phyloP scores from a whole-genome alignment of 192 early-diverging fungal genomes.

The Gigaspora rosea region DNA sequence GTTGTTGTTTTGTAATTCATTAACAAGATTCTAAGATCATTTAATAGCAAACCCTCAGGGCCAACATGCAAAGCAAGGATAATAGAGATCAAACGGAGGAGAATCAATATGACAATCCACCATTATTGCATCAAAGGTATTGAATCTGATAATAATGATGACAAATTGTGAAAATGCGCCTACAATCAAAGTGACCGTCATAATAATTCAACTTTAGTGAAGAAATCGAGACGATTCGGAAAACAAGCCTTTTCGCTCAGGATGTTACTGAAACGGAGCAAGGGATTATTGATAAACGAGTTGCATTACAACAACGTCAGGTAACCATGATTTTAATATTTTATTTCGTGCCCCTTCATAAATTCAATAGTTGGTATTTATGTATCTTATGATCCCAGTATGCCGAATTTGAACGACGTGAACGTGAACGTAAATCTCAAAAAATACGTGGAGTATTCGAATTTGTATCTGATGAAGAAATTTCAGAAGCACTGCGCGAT shows the following conservation, averaged over 20 bases:
- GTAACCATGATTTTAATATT: constrained; percentile 35
- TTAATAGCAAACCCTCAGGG: constrained; percentile 1
- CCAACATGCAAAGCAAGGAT: constrained; percentile 2
- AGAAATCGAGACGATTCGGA: constrained; percentile 72
- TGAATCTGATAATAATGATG: neutral
- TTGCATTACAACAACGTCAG: constrained; percentile 86
- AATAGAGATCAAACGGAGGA: constrained; percentile 4
- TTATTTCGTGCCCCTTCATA: neutral
- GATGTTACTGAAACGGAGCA: constrained; percentile 89
- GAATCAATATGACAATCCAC: neutral
- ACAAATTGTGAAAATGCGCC: neutral
- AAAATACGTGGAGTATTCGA: constrained; percentile 79
- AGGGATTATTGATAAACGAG: constrained; percentile 87
- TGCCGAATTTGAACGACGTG: constrained; percentile 82
- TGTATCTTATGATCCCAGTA: constrained; percentile 50
- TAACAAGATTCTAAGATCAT: neutral
- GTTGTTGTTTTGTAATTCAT: neutral
- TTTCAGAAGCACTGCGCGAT: constrained; percentile 78
- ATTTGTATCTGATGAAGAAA: constrained; percentile 82
- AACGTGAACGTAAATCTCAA: constrained; percentile 74
- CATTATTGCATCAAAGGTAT: constrained; percentile 10
- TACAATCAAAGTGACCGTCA: no score
- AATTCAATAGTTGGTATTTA: neutral
- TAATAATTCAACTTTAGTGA: constrained; percentile 49
- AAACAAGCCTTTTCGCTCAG: constrained; percentile 86